These are phyloP conservation scores for Podila epicladia DNA, from an alignment of 192 early-diverging fungal genomes.

Conservation along the genomic window DNA sequence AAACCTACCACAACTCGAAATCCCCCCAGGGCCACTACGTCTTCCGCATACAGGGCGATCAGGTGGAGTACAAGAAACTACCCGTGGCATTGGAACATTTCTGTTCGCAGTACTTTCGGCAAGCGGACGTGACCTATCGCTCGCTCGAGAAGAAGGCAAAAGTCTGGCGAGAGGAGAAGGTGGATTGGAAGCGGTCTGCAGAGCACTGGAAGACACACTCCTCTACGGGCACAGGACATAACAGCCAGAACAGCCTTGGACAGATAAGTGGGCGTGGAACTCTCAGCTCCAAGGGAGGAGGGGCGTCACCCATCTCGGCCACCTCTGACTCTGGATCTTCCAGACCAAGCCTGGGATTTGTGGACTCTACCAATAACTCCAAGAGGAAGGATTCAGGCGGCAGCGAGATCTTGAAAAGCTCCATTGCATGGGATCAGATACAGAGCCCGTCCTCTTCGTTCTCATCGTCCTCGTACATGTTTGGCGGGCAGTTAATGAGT, in stretches of 20 bases:
- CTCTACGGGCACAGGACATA: background rate
- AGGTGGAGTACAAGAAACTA: conserved; percentile 23
- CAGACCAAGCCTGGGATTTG: background rate
- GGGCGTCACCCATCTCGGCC: no score
- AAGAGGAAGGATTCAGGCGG: background rate
- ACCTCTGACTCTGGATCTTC: background rate
- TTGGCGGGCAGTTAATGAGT: background rate
- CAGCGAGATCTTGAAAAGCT: conserved; percentile 11
- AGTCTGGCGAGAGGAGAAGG: conserved; percentile 17
- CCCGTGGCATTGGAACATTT: conserved; percentile 18
- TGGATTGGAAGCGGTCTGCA: background rate
- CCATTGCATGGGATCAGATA: conserved; percentile 28
- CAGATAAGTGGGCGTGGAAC: no score
- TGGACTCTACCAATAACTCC: no score
- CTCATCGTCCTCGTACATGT: background rate
- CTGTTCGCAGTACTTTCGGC: conserved; percentile 43
- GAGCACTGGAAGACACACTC: conserved; percentile 6
- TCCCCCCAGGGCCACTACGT: conserved; percentile 38
- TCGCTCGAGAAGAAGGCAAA: conserved; percentile 20
- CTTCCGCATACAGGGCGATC: conserved; percentile 13
- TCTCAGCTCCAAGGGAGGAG: no score
- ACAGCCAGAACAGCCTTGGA: no score
- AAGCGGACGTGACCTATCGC: conserved; percentile 27
- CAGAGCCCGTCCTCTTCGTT: background rate
- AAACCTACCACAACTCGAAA: conserved; percentile 33